Percentiles rank a stretch among this genome's conserved stretches.
These are phyloP conservation scores for Nyctanthes arbortristis DNA, from an alignment of 257 asterid genomes.

Conservation along the genomic window DNA sequence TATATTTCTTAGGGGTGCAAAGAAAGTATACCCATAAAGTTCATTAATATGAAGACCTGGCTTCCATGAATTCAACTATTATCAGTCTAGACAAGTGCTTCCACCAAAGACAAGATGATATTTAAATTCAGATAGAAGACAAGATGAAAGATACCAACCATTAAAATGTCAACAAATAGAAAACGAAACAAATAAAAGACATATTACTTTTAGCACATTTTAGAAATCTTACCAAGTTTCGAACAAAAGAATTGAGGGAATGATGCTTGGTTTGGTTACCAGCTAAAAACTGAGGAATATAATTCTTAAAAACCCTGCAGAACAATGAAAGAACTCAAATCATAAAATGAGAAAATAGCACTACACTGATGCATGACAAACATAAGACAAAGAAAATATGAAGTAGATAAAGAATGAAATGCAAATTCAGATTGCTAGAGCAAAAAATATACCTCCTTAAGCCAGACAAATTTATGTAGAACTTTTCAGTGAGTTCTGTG, in stretches of 20 bases:
- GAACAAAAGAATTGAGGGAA: slow-evolving; percentile 53
- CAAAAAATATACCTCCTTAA: not conserved
- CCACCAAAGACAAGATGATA: not conserved
- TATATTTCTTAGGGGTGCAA: not conserved
- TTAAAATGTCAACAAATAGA: slow-evolving; percentile 10
- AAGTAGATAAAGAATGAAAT: slow-evolving; percentile 7
- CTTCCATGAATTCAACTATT: slow-evolving; percentile 3
- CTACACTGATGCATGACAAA: slow-evolving; percentile 2
- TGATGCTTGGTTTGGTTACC: slow-evolving; percentile 52
- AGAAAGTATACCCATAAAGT: slow-evolving; percentile 2
- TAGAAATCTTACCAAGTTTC: slow-evolving; percentile 63
- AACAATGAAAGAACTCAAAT: slow-evolving; percentile 23
- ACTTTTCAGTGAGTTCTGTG: not conserved
- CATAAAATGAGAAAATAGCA: slow-evolving; percentile 5
- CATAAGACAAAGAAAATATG: not conserved
- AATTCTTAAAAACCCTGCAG: slow-evolving; percentile 87
- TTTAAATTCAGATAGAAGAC: slow-evolving; percentile 2
- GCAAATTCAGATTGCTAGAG: slow-evolving; percentile 7
- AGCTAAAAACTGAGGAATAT: slow-evolving; percentile 65
- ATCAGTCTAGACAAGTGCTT: slow-evolving; percentile 1
- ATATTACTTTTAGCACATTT: slow-evolving; percentile 10
- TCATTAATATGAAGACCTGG: slow-evolving; percentile 12
- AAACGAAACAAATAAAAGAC: slow-evolving; percentile 13
- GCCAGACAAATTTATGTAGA: not conserved
- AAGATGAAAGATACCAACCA: slow-evolving; percentile 12